Evolutionary conservation across 1,284 basidiomycete species (phyloP), one percentile per base, ranked within the genome.

Genomic region (Marasmius fiardii): DNA sequence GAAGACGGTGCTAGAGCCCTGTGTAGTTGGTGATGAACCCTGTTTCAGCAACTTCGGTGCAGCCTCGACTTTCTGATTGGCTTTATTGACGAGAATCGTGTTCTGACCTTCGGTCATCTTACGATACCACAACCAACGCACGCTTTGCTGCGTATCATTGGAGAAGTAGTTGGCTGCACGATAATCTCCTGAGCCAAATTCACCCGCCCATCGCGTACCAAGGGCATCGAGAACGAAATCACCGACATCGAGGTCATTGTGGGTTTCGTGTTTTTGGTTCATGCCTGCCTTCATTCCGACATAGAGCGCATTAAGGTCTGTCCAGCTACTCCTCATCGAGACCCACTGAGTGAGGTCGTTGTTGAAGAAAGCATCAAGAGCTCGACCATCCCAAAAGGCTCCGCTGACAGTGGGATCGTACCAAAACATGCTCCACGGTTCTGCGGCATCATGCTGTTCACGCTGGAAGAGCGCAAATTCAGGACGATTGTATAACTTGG

Each of bases 391-490:
- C 95, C 94, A 98, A 81, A 90, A 99, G 49, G 93, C 92, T 56
- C 96, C 96, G 18, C 77, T 73, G 50, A 87, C 82, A 4, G 83
- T 77, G 11, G 94, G 86, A 69, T 98, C 81, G 71, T 98, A 99
- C 93, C 94, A 99, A 79, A 99, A 96, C 93, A 99, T 95, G 66
- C 85, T 86, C 83, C 88, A 93, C 0, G 96, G 96, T 61, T 99
- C 96, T 18, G 88, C 74, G 1, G 93, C 88, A 66, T 98, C 95
- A 53, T 76, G 75, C 64, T 90, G 92, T 69, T 99, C 96, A 58
- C 96, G 92, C 74, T 99, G 96, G 83, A 88, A 95, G 52, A 99
- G 82, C 14, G 86, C 78, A 70, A 88, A 96, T 63, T 77, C 72
- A 11, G 96, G 92, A 57, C 80, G 71, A 50, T 86, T 73, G 74